Percentiles rank a stretch among this genome's conserved stretches.
Conservation (phyloP, 495 filamentous ascomycete genomes). For the Glonium stellatum region DNA sequence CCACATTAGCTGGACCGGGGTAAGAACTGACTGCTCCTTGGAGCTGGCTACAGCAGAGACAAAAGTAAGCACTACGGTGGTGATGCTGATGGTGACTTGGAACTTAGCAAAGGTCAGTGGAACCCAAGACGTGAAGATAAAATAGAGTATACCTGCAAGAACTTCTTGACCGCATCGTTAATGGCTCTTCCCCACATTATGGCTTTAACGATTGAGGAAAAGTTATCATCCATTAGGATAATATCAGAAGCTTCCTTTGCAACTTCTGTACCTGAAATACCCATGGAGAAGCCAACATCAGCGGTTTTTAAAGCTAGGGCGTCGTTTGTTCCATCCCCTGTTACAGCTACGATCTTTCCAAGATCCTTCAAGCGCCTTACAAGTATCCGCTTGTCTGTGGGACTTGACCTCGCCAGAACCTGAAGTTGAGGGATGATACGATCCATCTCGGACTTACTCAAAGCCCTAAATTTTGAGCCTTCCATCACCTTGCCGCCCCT, state of each 20-base stretch:
- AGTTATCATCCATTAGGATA: slow-evolving; percentile 91
- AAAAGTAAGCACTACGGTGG: slow-evolving; percentile 77
- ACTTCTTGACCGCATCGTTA: slow-evolving; percentile 86
- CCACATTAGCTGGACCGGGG: slow-evolving; percentile 82
- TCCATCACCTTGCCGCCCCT: slow-evolving; percentile 74
- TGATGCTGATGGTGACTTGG: slow-evolving; percentile 88
- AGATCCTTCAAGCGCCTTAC: slow-evolving; percentile 74
- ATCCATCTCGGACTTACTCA: slow-evolving; percentile 61
- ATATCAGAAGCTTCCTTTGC: slow-evolving; percentile 92
- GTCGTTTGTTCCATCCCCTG: slow-evolving; percentile 90
- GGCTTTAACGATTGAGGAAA: slow-evolving; percentile 81
- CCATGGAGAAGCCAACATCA: slow-evolving; percentile 91
- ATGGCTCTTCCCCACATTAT: slow-evolving; percentile 84
- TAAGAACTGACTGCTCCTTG: slow-evolving; percentile 65
- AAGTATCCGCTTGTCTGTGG: slow-evolving; percentile 75
- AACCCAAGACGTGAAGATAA: no score
- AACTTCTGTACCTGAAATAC: slow-evolving; percentile 82
- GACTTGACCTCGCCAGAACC: slow-evolving; percentile 78
- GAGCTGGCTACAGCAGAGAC: slow-evolving; percentile 65
- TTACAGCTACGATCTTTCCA: slow-evolving; percentile 87
- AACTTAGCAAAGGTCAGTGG: no score
- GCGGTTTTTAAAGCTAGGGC: slow-evolving; percentile 80
- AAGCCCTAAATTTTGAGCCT: slow-evolving; percentile 68
- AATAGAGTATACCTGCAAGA: no score
- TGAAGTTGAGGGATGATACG: slow-evolving; percentile 65